phyloP scores from a whole-genome alignment of 2,329 filamentous ascomycete genomes.

The Epichloe sp. region DNA sequence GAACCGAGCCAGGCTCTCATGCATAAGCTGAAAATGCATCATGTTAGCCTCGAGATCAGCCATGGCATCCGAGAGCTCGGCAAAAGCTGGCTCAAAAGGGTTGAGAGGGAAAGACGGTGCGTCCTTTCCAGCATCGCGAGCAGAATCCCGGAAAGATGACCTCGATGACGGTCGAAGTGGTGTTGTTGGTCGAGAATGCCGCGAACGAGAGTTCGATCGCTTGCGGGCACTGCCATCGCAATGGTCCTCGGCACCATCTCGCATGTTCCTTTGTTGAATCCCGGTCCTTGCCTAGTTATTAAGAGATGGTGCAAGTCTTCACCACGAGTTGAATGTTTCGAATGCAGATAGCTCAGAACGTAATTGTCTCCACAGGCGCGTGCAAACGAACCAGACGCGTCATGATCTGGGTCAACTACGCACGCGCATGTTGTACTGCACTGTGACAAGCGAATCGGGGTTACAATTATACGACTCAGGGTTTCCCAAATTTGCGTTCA shows the following conservation, averaged over 20 bases:
- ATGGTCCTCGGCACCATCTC: not conserved
- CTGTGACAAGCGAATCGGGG: too few species aligned
- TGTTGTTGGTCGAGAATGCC: conserved; percentile 71
- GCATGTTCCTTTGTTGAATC: not conserved
- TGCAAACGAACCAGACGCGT: too few species aligned
- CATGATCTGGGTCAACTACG: too few species aligned
- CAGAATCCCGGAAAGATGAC: conserved; percentile 72
- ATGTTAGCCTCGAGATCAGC: conserved; percentile 94
- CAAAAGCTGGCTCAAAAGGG: conserved; percentile 76
- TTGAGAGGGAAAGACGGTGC: conserved; percentile 55
- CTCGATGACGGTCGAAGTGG: conserved; percentile 83
- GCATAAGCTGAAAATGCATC: conserved; percentile 93
- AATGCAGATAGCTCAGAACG: too few species aligned
- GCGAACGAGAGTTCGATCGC: conserved; percentile 47
- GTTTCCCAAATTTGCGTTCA: too few species aligned
- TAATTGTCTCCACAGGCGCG: too few species aligned
- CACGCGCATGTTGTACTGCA: too few species aligned
- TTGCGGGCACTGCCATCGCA: conserved; percentile 15
- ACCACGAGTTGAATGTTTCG: too few species aligned
- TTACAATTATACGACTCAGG: too few species aligned
- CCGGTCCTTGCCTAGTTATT: too few species aligned
- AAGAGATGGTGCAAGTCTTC: too few species aligned
- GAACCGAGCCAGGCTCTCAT: conserved; percentile 85
- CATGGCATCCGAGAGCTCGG: conserved; percentile 86
- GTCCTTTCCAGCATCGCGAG: conserved; percentile 37